A percentile compares a stretch with the other conserved stretches of the same genome.
Evolutionary conservation across 495 filamentous ascomycete genomes (phyloP).

Genomic region (Aspergillus biplanus): DNA sequence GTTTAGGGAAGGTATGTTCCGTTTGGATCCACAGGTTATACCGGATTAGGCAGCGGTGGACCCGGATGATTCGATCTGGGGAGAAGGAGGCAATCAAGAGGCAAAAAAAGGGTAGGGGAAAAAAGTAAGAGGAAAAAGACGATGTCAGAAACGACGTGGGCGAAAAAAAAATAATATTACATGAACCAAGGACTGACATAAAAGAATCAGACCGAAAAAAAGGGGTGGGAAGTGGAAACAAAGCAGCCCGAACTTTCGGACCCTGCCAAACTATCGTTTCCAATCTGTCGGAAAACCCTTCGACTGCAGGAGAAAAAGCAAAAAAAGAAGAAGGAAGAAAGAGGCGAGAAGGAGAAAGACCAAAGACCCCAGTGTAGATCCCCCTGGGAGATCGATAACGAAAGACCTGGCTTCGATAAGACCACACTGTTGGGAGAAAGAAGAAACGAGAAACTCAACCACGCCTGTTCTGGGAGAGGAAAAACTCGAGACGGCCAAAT

Average conservation of each 20-base stretch:
- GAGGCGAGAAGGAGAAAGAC: constrained; percentile 7
- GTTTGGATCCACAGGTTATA: constrained; percentile 31
- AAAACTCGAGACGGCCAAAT: constrained; percentile 20
- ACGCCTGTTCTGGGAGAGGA: neutral
- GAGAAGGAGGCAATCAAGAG: constrained; percentile 24
- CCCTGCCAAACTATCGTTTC: constrained; percentile 14
- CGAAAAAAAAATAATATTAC: constrained; percentile 4
- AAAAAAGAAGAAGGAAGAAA: constrained; percentile 16
- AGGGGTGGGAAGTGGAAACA: neutral
- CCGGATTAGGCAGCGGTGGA: constrained; percentile 39
- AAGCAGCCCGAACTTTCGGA: constrained; percentile 8
- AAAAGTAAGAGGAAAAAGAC: neutral
- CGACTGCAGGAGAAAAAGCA: constrained; percentile 21
- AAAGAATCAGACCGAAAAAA: neutral
- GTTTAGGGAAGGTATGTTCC: constrained; percentile 34
- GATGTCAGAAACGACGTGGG: constrained; percentile 5
- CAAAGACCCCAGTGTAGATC: constrained; percentile 27
- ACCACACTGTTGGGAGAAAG: constrained; percentile 19
- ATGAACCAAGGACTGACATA: neutral
- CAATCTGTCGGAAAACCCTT: constrained; percentile 12
- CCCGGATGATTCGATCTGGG: constrained; percentile 38
- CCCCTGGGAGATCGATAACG: constrained; percentile 33
- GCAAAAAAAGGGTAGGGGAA: constrained; percentile 7
- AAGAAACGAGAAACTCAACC: constrained; percentile 28
- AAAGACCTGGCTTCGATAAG: constrained; percentile 24